These are phyloP conservation scores for Conringia planisiliqua DNA, from an alignment of 345 rosid genomes.

Conservation along the genomic window DNA sequence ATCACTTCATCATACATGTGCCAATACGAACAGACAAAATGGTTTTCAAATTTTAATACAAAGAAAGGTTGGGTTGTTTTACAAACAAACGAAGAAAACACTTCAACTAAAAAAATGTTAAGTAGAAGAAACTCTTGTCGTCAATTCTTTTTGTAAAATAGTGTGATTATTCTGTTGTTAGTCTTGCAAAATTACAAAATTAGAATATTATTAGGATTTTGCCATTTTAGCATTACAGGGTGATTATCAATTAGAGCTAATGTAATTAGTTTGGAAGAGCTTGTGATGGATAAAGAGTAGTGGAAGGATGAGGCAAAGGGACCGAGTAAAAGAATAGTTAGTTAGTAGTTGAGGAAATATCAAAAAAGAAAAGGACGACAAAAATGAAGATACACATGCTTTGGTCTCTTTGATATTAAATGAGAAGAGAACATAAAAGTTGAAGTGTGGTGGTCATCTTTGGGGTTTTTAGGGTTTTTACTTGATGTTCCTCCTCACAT, in stretches of 20 bases:
- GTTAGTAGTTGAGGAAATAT: slow-evolving; percentile 16
- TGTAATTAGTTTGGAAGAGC: not conserved
- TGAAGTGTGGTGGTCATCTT: slow-evolving; percentile 11
- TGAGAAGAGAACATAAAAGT: slow-evolving; percentile 3
- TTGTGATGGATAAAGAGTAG: not conserved
- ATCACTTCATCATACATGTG: slow-evolving; percentile 4
- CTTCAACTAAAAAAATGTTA: too few species aligned
- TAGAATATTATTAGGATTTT: too few species aligned
- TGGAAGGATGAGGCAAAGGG: not conserved
- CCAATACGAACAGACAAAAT: not conserved
- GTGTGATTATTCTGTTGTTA: too few species aligned
- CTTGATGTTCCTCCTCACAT: slow-evolving; percentile 17
- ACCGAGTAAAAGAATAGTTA: slow-evolving; percentile 20
- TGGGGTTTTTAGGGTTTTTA: not conserved
- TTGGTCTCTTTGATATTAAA: slow-evolving; percentile 25
- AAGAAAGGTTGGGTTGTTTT: not conserved
- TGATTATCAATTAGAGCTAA: not conserved
- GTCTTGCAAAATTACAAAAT: too few species aligned
- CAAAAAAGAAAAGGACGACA: slow-evolving; percentile 11
- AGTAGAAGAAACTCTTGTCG: too few species aligned
- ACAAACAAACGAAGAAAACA: too few species aligned
- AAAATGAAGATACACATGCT: slow-evolving; percentile 33
- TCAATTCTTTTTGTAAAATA: too few species aligned
- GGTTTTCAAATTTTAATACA: not conserved
- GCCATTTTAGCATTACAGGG: too few species aligned